Evolutionary conservation across 352 stramenopile species (phyloP), one percentile per base, ranked within the genome.

Genomic region (Phytophthora brassicae): DNA sequence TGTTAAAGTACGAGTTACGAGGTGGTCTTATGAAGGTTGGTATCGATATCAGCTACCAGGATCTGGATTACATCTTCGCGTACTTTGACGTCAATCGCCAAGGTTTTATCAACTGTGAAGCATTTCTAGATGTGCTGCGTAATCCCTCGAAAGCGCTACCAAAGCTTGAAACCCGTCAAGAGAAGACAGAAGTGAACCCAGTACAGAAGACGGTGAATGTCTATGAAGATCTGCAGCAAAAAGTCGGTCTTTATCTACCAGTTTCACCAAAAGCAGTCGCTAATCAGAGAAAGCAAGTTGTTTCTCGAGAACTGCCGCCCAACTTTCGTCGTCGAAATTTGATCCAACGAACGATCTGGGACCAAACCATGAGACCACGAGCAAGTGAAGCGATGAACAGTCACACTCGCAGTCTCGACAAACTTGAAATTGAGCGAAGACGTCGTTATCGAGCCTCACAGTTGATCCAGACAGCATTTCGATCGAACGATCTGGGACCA

Each of bases 21-120:
- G n/a, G 66, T 24, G 80, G 66, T 22, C 58, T 91, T 7, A 62
- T 59, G 9, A 81, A 87, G 31, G 68, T 84, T 52, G 80, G 77
- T 11, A 70, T 91, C 8, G 71, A 92, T 9, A 56, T 88, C 57
- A 81, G 71, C 41, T 82, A 84, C 43, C 79, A 83, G 33, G 78
- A 90, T 39, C 42, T 90, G 3, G 81, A 90, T 52, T 77, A 79
- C 53, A 49, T 94, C 19, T 93, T 93, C 55, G 68, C 66, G 14
- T 78, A 75, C 53, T 89, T 94, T 42, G 84, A 95, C 58, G 49
- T 61, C 0, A 77, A 93, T 47, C 66, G 71, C 16, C 75, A 64
- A 22, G 86, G 87, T 9, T 81, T 72, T 17, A 81, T 96, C 43
- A 82, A 79, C 64, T 89, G 66, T 47, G 79, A 94, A 29, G 68